A percentile compares a stretch with the other conserved stretches of the same genome.
Conservation (phyloP, 768 basidiomycete genomes). For the Lactarius deliciosus region DNA sequence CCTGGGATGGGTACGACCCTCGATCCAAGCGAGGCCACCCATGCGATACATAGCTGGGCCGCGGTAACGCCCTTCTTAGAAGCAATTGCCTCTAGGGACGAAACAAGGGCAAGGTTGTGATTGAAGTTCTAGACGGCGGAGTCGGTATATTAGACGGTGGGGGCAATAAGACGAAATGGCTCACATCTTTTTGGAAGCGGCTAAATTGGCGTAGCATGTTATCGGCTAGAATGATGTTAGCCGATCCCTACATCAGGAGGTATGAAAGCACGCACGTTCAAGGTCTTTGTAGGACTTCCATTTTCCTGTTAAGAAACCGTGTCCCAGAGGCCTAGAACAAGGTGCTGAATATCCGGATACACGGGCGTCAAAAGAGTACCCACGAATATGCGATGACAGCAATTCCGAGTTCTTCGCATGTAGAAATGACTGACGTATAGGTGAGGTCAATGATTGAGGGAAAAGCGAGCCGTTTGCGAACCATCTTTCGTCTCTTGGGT, state of each 20-base stretch:
- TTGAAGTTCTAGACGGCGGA: constrained; percentile 37
- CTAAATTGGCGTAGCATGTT: constrained; percentile 39
- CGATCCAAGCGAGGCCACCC: constrained; percentile 39
- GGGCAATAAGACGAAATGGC: constrained; percentile 7
- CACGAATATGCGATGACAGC: constrained; percentile 57
- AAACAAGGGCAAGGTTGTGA: constrained; percentile 45
- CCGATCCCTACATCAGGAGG: not conserved
- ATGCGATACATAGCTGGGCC: constrained; percentile 42
- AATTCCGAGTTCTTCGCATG: constrained; percentile 54
- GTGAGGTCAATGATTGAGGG: not conserved
- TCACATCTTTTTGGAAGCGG: constrained; percentile 41
- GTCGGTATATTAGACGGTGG: constrained; percentile 12
- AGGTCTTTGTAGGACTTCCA: constrained; percentile 38
- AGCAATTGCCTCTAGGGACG: constrained; percentile 42
- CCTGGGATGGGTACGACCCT: constrained; percentile 51
- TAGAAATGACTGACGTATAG: constrained; percentile 44
- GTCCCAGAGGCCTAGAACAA: constrained; percentile 44
- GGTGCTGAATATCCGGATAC: not conserved
- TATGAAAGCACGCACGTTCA: constrained; percentile 30
- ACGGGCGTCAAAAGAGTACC: not conserved
- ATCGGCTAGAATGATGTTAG: constrained; percentile 32
- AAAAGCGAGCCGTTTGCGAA: constrained; percentile 23
- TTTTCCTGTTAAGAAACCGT: constrained; percentile 53
- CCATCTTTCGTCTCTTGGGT: constrained; percentile 52
- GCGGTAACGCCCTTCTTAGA: constrained; percentile 44